Conservation (phyloP, 1,284 basidiomycete genomes). For the Xanthoconium separans region DNA sequence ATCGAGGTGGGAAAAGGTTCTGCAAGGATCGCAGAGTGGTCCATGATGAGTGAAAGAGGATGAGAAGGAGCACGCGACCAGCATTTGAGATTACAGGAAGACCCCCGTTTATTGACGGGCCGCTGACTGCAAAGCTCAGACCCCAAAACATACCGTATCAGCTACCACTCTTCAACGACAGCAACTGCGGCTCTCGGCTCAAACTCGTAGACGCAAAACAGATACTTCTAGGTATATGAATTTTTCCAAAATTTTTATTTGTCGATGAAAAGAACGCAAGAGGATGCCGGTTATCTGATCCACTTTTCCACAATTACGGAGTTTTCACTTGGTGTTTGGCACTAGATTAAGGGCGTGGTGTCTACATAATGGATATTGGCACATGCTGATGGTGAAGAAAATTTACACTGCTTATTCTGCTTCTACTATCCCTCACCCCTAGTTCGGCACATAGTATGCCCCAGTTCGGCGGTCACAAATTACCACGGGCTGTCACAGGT, state of each 20-base stretch:
- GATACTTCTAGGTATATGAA: not conserved
- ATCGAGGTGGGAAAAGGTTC: conserved; percentile 6
- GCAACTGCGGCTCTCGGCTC: not conserved
- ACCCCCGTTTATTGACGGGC: not conserved
- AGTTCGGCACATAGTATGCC: too few relatives aligned
- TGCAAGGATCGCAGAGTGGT: conserved; percentile 7
- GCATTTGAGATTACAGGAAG: not conserved
- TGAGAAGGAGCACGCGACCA: conserved; percentile 25
- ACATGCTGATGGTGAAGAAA: too few relatives aligned
- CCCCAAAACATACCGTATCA: not conserved
- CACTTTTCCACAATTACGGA: too few relatives aligned
- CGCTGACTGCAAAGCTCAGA: not conserved
- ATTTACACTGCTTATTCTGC: too few relatives aligned
- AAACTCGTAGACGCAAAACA: too few relatives aligned
- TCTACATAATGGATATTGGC: too few relatives aligned
- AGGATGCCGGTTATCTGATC: not conserved
- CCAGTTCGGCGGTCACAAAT: too few relatives aligned
- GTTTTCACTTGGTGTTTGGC: too few relatives aligned
- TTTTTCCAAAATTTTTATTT: not conserved
- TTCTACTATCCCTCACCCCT: too few relatives aligned
- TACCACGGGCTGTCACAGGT: too few relatives aligned
- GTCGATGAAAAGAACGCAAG: too few relatives aligned
- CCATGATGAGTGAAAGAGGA: conserved; percentile 11
- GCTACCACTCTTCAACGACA: not conserved
- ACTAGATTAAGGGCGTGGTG: too few relatives aligned